Evolutionary conservation across 163 green algal genomes (phyloP).

Genomic region (Chlorella variabilis): DNA sequence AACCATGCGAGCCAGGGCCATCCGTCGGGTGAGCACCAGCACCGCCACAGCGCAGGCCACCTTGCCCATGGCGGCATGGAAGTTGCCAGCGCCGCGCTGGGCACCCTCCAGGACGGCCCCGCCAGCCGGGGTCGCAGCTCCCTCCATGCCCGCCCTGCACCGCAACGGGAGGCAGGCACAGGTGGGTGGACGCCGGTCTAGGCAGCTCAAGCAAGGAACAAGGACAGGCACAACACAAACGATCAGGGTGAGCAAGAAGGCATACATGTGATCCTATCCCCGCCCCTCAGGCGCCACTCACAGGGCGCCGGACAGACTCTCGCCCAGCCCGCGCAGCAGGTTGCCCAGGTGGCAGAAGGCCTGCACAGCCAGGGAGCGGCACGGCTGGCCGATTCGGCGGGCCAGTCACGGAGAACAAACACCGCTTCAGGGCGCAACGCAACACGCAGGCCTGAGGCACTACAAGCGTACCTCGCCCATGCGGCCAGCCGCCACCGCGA

Average conservation of each 20-base stretch:
- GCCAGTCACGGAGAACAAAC: no score
- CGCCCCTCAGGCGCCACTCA: neutral
- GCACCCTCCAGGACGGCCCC: no score
- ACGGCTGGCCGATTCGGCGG: no score
- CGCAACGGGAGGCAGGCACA: neutral
- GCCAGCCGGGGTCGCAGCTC: neutral
- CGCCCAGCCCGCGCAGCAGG: constrained; percentile 3
- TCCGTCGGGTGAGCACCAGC: neutral
- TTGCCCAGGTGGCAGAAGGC: constrained; percentile 33
- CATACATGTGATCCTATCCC: no score
- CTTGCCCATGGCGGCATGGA: neutral
- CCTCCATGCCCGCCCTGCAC: constrained; percentile 2
- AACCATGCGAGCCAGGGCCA: neutral
- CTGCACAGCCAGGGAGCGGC: neutral
- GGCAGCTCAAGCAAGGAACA: neutral
- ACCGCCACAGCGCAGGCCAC: neutral
- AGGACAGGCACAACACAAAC: neutral
- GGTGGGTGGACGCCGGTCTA: no score
- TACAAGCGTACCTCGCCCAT: neutral
- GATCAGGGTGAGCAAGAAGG: no score
- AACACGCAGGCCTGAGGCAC: neutral
- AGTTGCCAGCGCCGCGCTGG: neutral
- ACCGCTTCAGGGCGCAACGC: no score
- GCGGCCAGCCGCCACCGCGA: neutral
- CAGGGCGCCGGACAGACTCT: constrained; percentile 3